These are phyloP conservation scores for Ceratocystiopsis minuta DNA, from an alignment of 2,329 filamentous ascomycete species.

Conservation along the genomic window DNA sequence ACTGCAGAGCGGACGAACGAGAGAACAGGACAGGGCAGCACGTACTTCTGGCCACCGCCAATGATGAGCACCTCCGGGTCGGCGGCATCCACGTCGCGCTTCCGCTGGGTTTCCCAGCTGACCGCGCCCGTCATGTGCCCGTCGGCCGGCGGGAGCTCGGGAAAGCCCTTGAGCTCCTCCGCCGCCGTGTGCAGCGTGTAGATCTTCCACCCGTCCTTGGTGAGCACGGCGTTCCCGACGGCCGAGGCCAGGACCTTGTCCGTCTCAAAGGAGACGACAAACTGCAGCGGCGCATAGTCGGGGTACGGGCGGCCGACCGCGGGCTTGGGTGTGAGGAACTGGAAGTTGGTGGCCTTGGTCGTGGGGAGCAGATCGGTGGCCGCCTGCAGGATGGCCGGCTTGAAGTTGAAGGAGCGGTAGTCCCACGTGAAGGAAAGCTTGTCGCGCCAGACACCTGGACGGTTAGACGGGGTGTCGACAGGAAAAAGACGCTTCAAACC, in stretches of 20 bases:
- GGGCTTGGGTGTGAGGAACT: conserved; percentile 11
- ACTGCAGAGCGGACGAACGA: no score
- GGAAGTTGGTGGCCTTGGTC: conserved; percentile 14
- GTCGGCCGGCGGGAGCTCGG: conserved; percentile 13
- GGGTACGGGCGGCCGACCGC: conserved; percentile 13
- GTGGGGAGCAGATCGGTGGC: conserved; percentile 16
- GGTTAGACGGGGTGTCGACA: no score
- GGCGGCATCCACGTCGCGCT: conserved; percentile 11
- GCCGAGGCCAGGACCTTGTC: conserved; percentile 14
- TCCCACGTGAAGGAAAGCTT: conserved; percentile 20
- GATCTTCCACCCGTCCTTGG: conserved; percentile 16
- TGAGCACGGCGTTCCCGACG: conserved; percentile 16
- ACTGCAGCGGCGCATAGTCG: conserved; percentile 15
- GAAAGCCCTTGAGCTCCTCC: conserved; percentile 16
- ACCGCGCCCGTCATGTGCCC: conserved; percentile 17
- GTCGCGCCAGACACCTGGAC: conserved; percentile 15
- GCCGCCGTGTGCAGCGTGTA: conserved; percentile 18
- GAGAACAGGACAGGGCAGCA: no score
- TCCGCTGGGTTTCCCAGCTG: conserved; percentile 16
- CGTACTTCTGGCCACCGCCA: conserved; percentile 11
- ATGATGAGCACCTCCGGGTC: conserved; percentile 9
- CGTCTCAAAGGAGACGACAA: conserved; percentile 16
- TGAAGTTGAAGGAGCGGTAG: conserved; percentile 18
- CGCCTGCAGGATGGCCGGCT: conserved; percentile 14
- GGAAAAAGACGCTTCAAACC: no score